These are phyloP conservation scores for Cladosporium austrohemisphaericum DNA, from an alignment of 2,329 filamentous ascomycete genomes.

Conservation along the genomic window DNA sequence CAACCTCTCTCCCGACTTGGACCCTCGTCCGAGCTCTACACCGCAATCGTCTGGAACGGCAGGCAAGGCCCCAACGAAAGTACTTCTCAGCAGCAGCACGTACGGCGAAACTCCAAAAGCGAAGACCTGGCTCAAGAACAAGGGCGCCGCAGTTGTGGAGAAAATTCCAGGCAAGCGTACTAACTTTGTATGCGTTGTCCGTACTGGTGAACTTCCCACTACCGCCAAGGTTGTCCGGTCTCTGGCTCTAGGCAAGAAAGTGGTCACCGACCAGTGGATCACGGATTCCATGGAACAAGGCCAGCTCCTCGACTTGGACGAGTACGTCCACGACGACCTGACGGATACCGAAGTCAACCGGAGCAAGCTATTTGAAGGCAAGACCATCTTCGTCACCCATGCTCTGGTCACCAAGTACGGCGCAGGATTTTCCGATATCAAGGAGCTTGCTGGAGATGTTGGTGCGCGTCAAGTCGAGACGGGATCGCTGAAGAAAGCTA, in stretches of 20 bases:
- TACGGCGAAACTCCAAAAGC: conserved; percentile 20
- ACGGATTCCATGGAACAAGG: conserved; percentile 35
- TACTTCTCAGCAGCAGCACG: conserved; percentile 23
- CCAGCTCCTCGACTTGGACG: conserved; percentile 35
- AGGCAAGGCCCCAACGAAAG: conserved; percentile 17
- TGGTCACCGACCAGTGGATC: conserved; percentile 49
- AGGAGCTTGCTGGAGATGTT: conserved; percentile 35
- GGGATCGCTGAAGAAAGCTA: conserved; percentile 19
- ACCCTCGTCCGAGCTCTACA: background rate
- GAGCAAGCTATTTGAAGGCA: conserved; percentile 47
- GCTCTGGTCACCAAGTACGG: conserved; percentile 35
- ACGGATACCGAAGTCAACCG: conserved; percentile 31
- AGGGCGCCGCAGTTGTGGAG: conserved; percentile 31
- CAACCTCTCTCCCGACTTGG: background rate
- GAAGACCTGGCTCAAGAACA: conserved; percentile 35
- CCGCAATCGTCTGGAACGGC: conserved; percentile 7
- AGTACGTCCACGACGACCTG: conserved; percentile 29
- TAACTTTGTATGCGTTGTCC: conserved; percentile 36
- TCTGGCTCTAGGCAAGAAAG: conserved; percentile 40
- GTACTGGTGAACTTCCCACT: conserved; percentile 37
- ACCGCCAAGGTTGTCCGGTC: conserved; percentile 46
- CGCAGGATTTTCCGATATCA: conserved; percentile 38
- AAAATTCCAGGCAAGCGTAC: conserved; percentile 31
- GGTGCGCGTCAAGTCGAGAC: conserved; percentile 36
- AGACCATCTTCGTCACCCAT: conserved; percentile 48